Evolutionary conservation across 2,329 filamentous ascomycete genomes (phyloP).

Genomic region (Cephalotrichum gorgonifer): DNA sequence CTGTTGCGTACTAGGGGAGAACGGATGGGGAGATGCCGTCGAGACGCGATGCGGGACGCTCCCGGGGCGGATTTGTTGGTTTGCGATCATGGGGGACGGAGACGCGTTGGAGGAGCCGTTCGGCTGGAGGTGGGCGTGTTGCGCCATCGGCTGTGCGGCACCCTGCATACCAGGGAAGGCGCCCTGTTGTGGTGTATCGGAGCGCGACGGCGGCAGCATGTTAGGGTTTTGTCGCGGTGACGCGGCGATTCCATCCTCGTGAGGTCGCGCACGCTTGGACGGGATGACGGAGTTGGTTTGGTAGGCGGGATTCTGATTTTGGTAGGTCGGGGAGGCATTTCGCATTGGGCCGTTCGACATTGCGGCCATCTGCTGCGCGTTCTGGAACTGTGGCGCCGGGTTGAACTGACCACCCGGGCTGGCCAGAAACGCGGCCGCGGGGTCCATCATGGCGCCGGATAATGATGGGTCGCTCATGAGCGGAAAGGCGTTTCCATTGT

Average conservation of each 20-base stretch:
- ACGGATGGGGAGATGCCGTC: conserved; percentile 86
- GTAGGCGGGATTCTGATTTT: conserved; percentile 68
- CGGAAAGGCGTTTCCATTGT: conserved; percentile 59
- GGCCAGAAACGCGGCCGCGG: conserved; percentile 48
- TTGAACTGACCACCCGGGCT: conserved; percentile 48
- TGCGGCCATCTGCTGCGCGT: conserved; percentile 36
- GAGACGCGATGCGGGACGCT: conserved; percentile 71
- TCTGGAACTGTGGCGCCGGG: conserved; percentile 43
- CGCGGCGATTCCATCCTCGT: conserved; percentile 74
- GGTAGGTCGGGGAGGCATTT: conserved; percentile 71
- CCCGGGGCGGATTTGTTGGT: conserved; percentile 66
- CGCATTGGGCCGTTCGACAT: conserved; percentile 80
- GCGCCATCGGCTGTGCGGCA: conserved; percentile 37
- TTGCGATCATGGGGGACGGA: conserved; percentile 85
- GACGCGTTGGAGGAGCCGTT: conserved; percentile 75
- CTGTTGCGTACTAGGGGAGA: conserved; percentile 66
- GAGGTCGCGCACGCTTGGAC: conserved; percentile 73
- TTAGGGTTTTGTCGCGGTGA: conserved; percentile 69
- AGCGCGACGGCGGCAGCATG: conserved; percentile 72
- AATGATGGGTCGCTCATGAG: conserved; percentile 47
- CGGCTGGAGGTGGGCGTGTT: conserved; percentile 68
- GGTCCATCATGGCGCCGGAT: conserved; percentile 52
- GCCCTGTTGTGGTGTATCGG: conserved; percentile 66
- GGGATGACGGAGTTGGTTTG: conserved; percentile 80
- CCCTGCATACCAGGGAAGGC: conserved; percentile 59